A percentile compares a stretch with the other conserved stretches of the same genome.
Evolutionary conservation across 345 rosid species (phyloP).

Genomic region (Melaleuca alternifolia): DNA sequence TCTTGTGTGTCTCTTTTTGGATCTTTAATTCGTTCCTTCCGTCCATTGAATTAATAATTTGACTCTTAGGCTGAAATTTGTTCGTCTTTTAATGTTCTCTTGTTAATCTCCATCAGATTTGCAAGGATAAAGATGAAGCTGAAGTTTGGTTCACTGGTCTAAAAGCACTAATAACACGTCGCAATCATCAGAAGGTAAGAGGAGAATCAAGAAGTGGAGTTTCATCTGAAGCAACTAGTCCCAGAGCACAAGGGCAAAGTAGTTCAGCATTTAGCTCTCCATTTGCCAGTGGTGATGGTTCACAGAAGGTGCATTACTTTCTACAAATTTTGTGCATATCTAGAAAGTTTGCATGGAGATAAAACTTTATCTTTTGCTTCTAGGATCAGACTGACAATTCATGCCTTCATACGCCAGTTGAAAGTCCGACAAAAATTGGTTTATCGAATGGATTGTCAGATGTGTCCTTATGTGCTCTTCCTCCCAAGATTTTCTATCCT

Average conservation of each 20-base stretch:
- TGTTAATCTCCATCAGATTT: slow-evolving; percentile 29
- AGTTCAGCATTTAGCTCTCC: slow-evolving; percentile 71
- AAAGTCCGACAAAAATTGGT: slow-evolving; percentile 52
- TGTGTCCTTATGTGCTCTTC: slow-evolving; percentile 41
- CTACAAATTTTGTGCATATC: neutral
- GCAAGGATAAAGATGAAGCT: slow-evolving; percentile 85
- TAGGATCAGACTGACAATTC: slow-evolving; percentile 46
- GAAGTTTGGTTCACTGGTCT: slow-evolving; percentile 82
- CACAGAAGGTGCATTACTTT: slow-evolving; percentile 45
- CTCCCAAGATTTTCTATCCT: slow-evolving; percentile 47
- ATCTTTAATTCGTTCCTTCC: neutral
- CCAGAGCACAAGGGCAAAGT: slow-evolving; percentile 49
- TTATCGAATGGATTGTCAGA: slow-evolving; percentile 56
- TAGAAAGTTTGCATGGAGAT: slow-evolving; percentile 1
- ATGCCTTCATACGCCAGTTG: slow-evolving; percentile 47
- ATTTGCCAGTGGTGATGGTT: slow-evolving; percentile 51
- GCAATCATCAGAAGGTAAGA: slow-evolving; percentile 45
- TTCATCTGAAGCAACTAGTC: slow-evolving; percentile 73
- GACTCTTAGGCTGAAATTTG: neutral
- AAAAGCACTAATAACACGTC: slow-evolving; percentile 53
- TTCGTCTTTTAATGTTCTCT: neutral
- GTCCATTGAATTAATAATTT: neutral
- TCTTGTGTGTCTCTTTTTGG: neutral
- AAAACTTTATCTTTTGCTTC: slow-evolving; percentile 11
- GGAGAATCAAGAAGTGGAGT: slow-evolving; percentile 55